Evolutionary conservation across 108 stramenopile genomes (phyloP), one percentile per base, ranked within the genome.

Genomic region (Fistulifera solaris): DNA sequence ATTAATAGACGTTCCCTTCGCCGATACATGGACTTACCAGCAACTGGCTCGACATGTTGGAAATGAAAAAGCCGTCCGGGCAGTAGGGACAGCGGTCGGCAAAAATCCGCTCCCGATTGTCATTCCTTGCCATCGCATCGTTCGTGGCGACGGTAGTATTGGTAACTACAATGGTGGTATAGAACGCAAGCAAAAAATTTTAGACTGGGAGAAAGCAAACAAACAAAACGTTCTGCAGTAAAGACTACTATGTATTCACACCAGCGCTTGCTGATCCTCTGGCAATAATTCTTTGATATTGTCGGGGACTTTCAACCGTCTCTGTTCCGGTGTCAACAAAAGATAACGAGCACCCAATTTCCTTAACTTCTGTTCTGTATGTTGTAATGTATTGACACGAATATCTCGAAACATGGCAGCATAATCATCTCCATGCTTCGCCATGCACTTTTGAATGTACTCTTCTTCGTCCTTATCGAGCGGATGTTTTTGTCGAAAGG

Each of bases 311-410:
- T 78, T 71, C 3, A 84, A 73, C 40, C 60, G 42, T 40, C 81
- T 28, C 66, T 90, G 78, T 24, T 81, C 75, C 27, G 73, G 49
- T 15, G 56, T 46, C 58, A 90, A 56, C 22, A 76, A 53, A 42
- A 80, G 71, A 66, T 82, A 90, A 40, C 76, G 70, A 7, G 76
- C 63, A 13, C 77, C 80, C 69, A 90, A 76, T 42, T 80, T 86
- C 59, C 68, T 68, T 56, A 90, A 54, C 65, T 86, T 64, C 19
- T 56, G 27, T 57, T 81, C 75, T 0, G 82, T 85, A 43, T 90
- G 70, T 56, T 90, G 89, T 81, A 90, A 81, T 42, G 74, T 56
- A 65, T 90, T 90, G 31, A 75, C 47, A 54, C 82, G 84, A 25
- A 78, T 77, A 57, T 90, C 89, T 14, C 78, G 68, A 56, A 72